These are phyloP conservation scores for Tricholoma matsutake DNA, from an alignment of 768 basidiomycete species.

Conservation along the genomic window DNA sequence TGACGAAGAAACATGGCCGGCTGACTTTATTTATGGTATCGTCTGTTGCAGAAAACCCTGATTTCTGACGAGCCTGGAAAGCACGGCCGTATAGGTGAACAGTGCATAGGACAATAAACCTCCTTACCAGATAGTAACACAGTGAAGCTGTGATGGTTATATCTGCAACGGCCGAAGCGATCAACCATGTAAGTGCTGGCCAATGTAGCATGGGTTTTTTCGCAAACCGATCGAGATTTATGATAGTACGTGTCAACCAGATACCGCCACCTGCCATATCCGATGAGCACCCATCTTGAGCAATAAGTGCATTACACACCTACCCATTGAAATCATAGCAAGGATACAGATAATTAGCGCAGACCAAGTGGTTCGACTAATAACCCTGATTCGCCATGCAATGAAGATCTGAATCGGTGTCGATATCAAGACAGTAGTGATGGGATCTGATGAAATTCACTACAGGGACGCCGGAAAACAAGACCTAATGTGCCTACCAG, in stretches of 20 bases:
- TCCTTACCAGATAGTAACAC: conserved; percentile 33
- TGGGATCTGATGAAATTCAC: conserved; percentile 10
- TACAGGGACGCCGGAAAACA: not conserved
- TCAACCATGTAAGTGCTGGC: conserved; percentile 43
- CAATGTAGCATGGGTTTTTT: conserved; percentile 43
- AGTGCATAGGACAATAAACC: conserved; percentile 6
- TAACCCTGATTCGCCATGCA: conserved; percentile 39
- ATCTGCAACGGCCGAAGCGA: conserved; percentile 40
- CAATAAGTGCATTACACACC: not conserved
- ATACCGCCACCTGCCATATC: conserved; percentile 34
- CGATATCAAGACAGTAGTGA: conserved; percentile 32
- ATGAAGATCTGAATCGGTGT: conserved; percentile 48
- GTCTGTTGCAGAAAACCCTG: conserved; percentile 41
- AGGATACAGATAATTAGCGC: conserved; percentile 30
- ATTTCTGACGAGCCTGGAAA: conserved; percentile 26
- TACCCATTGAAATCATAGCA: conserved; percentile 35
- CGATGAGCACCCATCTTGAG: not conserved
- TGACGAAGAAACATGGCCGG: conserved; percentile 6
- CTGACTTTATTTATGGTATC: conserved; percentile 32
- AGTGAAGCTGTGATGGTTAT: conserved; percentile 39
- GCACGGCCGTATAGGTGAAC: conserved; percentile 9
- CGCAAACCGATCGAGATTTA: conserved; percentile 33
- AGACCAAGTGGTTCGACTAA: conserved; percentile 37
- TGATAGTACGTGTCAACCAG: conserved; percentile 37
- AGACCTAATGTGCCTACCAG: conserved; percentile 12